Evolutionary conservation across 2,329 filamentous ascomycete genomes (phyloP).

Genomic region (Teratosphaeria destructans): DNA sequence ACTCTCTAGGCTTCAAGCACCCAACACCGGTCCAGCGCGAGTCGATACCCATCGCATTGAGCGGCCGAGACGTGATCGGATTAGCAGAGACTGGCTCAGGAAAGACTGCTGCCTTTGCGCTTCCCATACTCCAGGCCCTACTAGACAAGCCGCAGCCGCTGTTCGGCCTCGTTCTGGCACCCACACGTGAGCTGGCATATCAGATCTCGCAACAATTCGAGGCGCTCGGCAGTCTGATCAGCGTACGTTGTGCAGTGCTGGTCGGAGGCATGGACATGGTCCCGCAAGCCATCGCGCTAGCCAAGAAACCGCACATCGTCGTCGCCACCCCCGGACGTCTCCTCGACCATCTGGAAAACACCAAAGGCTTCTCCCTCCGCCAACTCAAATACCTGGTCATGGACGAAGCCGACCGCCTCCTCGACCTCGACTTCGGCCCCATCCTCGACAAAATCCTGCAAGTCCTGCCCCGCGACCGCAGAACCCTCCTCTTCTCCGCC

Average conservation of each 20-base stretch:
- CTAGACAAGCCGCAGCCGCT: conserved; percentile 78
- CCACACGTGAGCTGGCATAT: conserved; percentile 83
- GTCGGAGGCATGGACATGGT: conserved; percentile 97
- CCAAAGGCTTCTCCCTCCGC: conserved; percentile 83
- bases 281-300: conserved; percentile 75
- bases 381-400: conserved; percentile 81
- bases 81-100: conserved; percentile 91
- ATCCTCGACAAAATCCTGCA: conserved; percentile 89
- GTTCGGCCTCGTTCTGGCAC: conserved; percentile 83
- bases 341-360: conserved; percentile 89
- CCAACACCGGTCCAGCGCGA: conserved; percentile 85
- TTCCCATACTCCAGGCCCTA: conserved; percentile 84
- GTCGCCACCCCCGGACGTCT: conserved; percentile 86
- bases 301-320: conserved; percentile 91
- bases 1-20: conserved; percentile 66
- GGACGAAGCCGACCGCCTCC: conserved; percentile 84
- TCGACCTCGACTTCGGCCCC: conserved; percentile 90
- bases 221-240: conserved; percentile 75
- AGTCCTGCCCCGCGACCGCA: conserved; percentile 64
- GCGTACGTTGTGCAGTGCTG: conserved; percentile 67
- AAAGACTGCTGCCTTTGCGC: conserved; percentile 89
- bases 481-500: conserved; percentile 85
- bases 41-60: conserved; percentile 69
- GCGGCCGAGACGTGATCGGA: conserved; percentile 80
- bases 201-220: conserved; percentile 87